Conservation (phyloP, 2,329 filamentous ascomycete species). For the Biscogniauxia marginata region DNA sequence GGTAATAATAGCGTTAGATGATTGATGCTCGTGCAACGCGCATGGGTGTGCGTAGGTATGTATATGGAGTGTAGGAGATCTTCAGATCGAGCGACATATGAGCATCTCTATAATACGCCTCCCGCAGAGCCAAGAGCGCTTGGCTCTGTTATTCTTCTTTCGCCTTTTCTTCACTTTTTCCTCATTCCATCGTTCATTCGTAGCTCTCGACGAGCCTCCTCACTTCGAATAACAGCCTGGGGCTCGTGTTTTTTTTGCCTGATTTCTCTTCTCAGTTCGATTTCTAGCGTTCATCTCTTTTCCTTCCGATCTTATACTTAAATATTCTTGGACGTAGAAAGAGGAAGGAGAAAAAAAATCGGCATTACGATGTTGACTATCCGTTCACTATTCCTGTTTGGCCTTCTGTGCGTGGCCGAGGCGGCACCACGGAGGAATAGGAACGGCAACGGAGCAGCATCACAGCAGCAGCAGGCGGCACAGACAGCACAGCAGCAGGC, state of each 20-base stretch:
- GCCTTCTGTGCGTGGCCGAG: conserved; percentile 22
- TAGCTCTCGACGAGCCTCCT: conserved; percentile 23
- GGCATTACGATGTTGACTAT: conserved; percentile 27
- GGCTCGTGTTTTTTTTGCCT: background rate
- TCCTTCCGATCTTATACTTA: conserved; percentile 4
- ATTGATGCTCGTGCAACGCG: no score
- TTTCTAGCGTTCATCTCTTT: conserved; percentile 2
- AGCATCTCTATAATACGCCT: conserved; percentile 1
- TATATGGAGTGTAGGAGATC: background rate
- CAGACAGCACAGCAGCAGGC: conserved; percentile 28
- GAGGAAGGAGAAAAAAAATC: background rate
- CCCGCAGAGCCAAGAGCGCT: background rate
- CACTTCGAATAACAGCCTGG: conserved; percentile 3
- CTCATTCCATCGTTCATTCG: background rate
- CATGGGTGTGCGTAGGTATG: no score
- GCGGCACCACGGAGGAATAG: conserved; percentile 22
- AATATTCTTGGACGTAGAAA: background rate
- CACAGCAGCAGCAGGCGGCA: conserved; percentile 11
- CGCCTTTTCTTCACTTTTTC: conserved; percentile 2
- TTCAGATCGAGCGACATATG: conserved; percentile 1
- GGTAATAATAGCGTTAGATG: no score
- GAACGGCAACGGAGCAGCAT: conserved; percentile 10
- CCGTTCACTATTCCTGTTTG: conserved; percentile 24
- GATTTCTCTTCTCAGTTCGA: background rate
- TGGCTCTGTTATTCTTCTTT: conserved; percentile 1